phyloP scores from a whole-genome alignment of 2,329 filamentous ascomycete genomes.

The Epichloe festucae region DNA sequence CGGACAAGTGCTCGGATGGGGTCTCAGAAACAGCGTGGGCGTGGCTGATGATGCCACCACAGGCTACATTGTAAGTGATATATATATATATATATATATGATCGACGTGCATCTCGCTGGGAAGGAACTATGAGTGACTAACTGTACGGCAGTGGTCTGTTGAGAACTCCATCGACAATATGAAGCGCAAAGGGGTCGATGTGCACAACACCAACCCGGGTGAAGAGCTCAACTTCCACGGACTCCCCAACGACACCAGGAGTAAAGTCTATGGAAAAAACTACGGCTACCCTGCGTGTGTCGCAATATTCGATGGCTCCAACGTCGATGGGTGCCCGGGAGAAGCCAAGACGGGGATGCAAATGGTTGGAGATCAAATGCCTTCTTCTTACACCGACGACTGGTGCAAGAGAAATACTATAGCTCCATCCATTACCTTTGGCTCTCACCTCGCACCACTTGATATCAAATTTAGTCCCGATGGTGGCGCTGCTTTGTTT shows the following conservation, averaged over 20 bases:
- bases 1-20: slow-evolving; percentile 43
- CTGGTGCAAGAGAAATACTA: slow-evolving; percentile 10
- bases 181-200: slow-evolving; percentile 39
- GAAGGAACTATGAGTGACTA: background rate
- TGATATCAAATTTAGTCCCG: slow-evolving; percentile 47
- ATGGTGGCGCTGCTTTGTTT: slow-evolving; percentile 43
- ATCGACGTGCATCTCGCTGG: background rate
- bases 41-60: slow-evolving; percentile 43
- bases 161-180: slow-evolving; percentile 53
- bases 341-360: slow-evolving; percentile 12
- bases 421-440: slow-evolving; percentile 14
- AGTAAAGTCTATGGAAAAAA: slow-evolving; percentile 26
- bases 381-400: slow-evolving; percentile 10
- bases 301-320: slow-evolving; percentile 38
- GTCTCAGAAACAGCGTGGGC: slow-evolving; percentile 57
- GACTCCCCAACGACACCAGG: slow-evolving; percentile 29
- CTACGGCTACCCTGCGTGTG: slow-evolving; percentile 53
- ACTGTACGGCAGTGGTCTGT: slow-evolving; percentile 32
- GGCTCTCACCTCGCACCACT: slow-evolving; percentile 48
- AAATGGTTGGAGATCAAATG: slow-evolving; percentile 14
- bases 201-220: slow-evolving; percentile 56
- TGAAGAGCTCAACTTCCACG: slow-evolving; percentile 60
- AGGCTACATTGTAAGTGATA: slow-evolving; percentile 25
- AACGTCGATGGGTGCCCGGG: slow-evolving; percentile 20
- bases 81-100: background rate